Percentiles rank a stretch among this genome's conserved stretches.
Conservation (phyloP, 2,329 filamentous ascomycete species). For the Monosporascus sp. region DNA sequence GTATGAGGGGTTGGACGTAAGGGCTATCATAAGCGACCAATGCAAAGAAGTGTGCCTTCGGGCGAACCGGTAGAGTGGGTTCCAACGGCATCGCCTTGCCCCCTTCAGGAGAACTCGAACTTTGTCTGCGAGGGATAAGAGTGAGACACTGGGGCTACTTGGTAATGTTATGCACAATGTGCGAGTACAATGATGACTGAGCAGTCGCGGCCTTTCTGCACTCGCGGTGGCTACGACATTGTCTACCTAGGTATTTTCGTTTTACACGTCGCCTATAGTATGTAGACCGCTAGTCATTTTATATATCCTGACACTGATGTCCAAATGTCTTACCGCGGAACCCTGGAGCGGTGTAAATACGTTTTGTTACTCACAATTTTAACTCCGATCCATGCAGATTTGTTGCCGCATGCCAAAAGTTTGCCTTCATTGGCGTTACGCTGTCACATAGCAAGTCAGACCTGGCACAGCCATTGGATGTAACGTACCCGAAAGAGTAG, state of each 20-base stretch:
- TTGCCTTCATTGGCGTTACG: constrained; percentile 84
- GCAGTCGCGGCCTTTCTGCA: too few species aligned
- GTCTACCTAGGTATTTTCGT: too few species aligned
- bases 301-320: too few species aligned
- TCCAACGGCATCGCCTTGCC: constrained; percentile 9
- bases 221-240: too few species aligned
- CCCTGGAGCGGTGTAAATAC: too few species aligned
- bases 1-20: constrained; percentile 84
- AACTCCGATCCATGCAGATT: constrained; percentile 65
- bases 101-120: constrained; percentile 9
- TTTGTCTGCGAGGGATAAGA: constrained; percentile 15
- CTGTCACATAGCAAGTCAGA: constrained; percentile 38
- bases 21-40: constrained; percentile 78
- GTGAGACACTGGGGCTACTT: constrained; percentile 10
- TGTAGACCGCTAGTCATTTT: too few species aligned
- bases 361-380: constrained; percentile 65
- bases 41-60: constrained; percentile 53
- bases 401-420: constrained; percentile 74
- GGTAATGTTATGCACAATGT: constrained; percentile 1
- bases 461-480: too few species aligned
- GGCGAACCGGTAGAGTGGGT: constrained; percentile 13
- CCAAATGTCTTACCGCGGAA: too few species aligned
- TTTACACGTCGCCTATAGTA: too few species aligned
- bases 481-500: background rate
- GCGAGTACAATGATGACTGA: background rate